phyloP scores from a whole-genome alignment of 1,139 yeast species.

The Sugiyamaella novakii region DNA sequence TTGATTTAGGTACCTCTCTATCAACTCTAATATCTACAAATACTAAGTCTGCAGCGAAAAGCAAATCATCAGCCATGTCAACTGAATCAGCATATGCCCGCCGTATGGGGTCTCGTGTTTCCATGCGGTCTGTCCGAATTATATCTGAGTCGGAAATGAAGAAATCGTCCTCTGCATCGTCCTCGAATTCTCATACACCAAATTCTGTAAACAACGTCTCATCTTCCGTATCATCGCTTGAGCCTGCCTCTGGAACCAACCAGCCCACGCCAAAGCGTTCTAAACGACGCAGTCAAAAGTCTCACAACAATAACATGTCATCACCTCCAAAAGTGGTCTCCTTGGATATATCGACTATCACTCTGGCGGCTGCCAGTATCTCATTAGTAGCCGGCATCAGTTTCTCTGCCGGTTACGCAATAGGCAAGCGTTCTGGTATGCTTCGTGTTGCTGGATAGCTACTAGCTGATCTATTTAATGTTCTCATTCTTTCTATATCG shows the following conservation, averaged over 20 bases:
- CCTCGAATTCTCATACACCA: background rate
- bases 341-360: conserved; percentile 29
- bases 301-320: background rate
- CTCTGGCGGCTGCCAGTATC: conserved; percentile 37
- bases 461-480: background rate
- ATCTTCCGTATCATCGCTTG: conserved; percentile 5
- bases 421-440: conserved; percentile 34
- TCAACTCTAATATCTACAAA: conserved; percentile 26
- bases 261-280: background rate
- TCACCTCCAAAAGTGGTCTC: conserved; percentile 11
- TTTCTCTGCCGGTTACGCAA: conserved; percentile 39
- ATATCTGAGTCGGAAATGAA: conserved; percentile 18
- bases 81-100: conserved; percentile 5
- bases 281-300: conserved; percentile 4
- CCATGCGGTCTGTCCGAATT: conserved; percentile 16
- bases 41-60: background rate
- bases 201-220: background rate
- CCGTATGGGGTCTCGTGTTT: conserved; percentile 14
- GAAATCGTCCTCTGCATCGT: conserved; percentile 12
- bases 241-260: background rate
- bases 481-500: background rate
- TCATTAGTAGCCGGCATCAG: conserved; percentile 39
- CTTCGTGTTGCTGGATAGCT: conserved; percentile 22
- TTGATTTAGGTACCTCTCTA: conserved; percentile 29
- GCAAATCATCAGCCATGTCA: background rate